These are phyloP conservation scores for Leishmania mexicana DNA, from an alignment of 208 protist species.

Conservation along the genomic window DNA sequence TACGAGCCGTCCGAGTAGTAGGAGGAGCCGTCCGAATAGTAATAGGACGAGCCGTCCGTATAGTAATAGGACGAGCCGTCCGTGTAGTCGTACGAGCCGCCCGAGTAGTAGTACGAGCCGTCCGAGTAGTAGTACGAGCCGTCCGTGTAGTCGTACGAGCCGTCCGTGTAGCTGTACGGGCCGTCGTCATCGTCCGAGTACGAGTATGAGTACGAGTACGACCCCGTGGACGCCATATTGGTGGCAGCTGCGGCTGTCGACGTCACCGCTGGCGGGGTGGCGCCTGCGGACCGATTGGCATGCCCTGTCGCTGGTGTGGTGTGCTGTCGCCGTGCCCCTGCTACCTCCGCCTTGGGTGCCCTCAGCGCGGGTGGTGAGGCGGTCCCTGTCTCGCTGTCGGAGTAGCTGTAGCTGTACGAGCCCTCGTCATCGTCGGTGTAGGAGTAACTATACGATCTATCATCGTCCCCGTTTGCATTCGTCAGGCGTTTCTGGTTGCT, in stretches of 20 bases:
- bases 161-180: conserved; percentile 10
- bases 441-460: conserved; percentile 24
- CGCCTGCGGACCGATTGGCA: background rate
- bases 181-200: conserved; percentile 19
- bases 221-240: conserved; percentile 6
- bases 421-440: conserved; percentile 19
- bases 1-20: conserved; percentile 15
- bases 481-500: background rate
- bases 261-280: conserved; percentile 1
- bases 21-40: conserved; percentile 12
- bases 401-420: conserved; percentile 41
- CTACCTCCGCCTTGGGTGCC: background rate
- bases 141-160: conserved; percentile 15
- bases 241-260: background rate
- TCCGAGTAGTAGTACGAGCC: conserved; percentile 32
- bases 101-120: conserved; percentile 13
- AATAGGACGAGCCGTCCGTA: conserved; percentile 11
- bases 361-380: background rate
- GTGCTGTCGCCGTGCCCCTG: background rate
- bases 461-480: background rate
- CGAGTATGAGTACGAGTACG: conserved; percentile 36
- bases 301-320: background rate
- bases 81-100: background rate
- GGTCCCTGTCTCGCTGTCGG: conserved; percentile 10
- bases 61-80: conserved; percentile 12